Percentiles rank a stretch among this genome's conserved stretches.
Evolutionary conservation across 495 filamentous ascomycete species (phyloP).

Genomic region (Polyplosphaeria fusca): DNA sequence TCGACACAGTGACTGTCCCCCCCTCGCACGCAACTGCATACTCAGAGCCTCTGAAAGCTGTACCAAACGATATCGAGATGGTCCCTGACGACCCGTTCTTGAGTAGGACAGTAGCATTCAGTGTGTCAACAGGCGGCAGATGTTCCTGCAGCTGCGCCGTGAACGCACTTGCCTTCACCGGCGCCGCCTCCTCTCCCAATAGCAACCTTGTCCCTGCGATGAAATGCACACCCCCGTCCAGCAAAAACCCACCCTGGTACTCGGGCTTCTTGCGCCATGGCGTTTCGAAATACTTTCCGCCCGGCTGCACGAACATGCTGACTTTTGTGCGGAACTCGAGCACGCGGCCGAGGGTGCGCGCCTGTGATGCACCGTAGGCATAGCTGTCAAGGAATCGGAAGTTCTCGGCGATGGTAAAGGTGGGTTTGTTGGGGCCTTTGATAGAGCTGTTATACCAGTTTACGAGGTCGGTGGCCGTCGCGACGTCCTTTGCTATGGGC

Average conservation of each 20-base stretch:
- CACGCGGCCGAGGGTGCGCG: conserved; percentile 60
- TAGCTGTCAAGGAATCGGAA: conserved; percentile 64
- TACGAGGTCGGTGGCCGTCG: conserved; percentile 59
- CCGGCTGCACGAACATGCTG: conserved; percentile 52
- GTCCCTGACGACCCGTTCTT: conserved; percentile 60
- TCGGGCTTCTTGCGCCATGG: conserved; percentile 69
- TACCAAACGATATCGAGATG: conserved; percentile 63
- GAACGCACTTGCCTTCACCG: conserved; percentile 55
- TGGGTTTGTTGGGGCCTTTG: conserved; percentile 43
- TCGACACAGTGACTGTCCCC: conserved; percentile 52
- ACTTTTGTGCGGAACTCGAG: conserved; percentile 60
- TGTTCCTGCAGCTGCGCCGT: conserved; percentile 57
- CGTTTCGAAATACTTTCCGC: conserved; percentile 60
- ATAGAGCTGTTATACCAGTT: conserved; percentile 55
- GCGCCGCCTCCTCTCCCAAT: conserved; percentile 51
- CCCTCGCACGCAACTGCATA: conserved; percentile 52
- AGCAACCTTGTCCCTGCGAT: conserved; percentile 61
- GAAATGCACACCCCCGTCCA: conserved; percentile 76
- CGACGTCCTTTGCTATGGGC: conserved; percentile 67
- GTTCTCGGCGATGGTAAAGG: conserved; percentile 73
- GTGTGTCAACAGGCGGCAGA: conserved; percentile 72
- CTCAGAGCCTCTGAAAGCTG: conserved; percentile 54
- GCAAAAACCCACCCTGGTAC: conserved; percentile 73
- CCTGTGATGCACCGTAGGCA: conserved; percentile 54
- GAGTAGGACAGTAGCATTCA: conserved; percentile 62